Evolutionary conservation across 139 green algal genomes (phyloP), one percentile per base, ranked within the genome.

Genomic region (Yamagishiella unicocca): DNA sequence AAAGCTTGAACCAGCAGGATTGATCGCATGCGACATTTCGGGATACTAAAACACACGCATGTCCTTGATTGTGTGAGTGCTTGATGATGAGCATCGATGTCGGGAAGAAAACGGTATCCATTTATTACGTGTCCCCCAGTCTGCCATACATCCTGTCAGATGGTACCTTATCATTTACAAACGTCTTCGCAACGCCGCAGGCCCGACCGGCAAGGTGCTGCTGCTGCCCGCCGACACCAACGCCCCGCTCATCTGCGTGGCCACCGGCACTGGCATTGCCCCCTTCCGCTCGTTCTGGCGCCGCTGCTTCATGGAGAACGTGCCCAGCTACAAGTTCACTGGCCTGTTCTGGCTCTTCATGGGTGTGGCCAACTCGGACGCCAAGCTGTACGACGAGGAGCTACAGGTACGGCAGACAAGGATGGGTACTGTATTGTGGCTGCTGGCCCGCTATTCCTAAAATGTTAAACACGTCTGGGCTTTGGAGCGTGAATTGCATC

Each of bases 311-410:
- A 93, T 97, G 87, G 98, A 99, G 94, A 92, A 98, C 78, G 91
- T 99, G 40, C 95, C 96, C 90, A 95, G 90, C 93, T 99, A 97
- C 94, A 97, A 99, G 94, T 99, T 97, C 91, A 94, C 80, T 50
- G 97, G 97, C 83, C 96, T 99, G 31, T 94, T 96, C 83, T 99
- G 98, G 98, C 91, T 99, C 22, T 99, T 99, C 97, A 99, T 99
- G 97, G 98, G 98, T 62, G 97, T 98, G 31, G 98, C 98, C 91
- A 99, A 99, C 96, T 94, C 85, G 38, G 98, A 99, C 77, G 94
- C 92, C 90, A 98, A 97, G 91, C 94, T 99, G 90, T 99, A 99
- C 91, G 97, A 99, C 75, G 96, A 99, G 85, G 98, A 99, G 96
- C 94, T 99, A 72, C 84, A 97, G 88, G 76, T 94, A 58, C n/a